A percentile compares a stretch with the other conserved stretches of the same genome.
Evolutionary conservation across 306 rosid genomes (phyloP).

Genomic region (Vigna unguiculata): DNA sequence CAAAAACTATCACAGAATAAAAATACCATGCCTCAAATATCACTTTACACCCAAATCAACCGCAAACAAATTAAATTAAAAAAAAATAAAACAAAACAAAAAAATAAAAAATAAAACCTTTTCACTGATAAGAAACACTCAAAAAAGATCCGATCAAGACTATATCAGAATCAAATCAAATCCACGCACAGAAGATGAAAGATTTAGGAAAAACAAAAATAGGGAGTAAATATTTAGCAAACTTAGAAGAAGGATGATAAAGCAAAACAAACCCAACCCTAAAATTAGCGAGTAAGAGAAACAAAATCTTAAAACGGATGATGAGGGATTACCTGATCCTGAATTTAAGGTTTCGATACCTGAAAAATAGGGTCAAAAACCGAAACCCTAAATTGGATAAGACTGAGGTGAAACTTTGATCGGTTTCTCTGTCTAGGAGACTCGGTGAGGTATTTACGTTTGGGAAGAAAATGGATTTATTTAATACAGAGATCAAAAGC

Average conservation of each 20-base stretch:
- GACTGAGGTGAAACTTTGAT: slow-evolving; percentile 31
- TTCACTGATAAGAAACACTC: background rate
- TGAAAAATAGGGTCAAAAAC: background rate
- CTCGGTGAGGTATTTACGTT: too few species aligned
- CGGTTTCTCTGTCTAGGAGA: too few species aligned
- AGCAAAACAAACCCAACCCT: slow-evolving; percentile 4
- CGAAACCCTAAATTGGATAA: slow-evolving; percentile 56
- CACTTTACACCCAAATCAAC: background rate
- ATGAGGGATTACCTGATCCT: slow-evolving; percentile 56
- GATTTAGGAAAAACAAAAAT: background rate
- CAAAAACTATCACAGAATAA: background rate
- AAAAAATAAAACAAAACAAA: too few species aligned
- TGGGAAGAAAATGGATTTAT: too few species aligned
- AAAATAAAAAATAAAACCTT: too few species aligned
- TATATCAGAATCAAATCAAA: background rate
- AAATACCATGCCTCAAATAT: background rate
- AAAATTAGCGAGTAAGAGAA: background rate
- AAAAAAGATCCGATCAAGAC: background rate
- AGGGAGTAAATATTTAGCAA: too few species aligned
- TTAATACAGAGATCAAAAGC: too few species aligned
- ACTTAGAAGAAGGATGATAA: background rate
- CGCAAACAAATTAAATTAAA: background rate
- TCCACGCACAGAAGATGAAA: background rate
- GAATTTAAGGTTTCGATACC: slow-evolving; percentile 48
- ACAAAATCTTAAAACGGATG: background rate